These are phyloP conservation scores for Candida railenensis DNA, from an alignment of 805 yeast species.

Conservation along the genomic window DNA sequence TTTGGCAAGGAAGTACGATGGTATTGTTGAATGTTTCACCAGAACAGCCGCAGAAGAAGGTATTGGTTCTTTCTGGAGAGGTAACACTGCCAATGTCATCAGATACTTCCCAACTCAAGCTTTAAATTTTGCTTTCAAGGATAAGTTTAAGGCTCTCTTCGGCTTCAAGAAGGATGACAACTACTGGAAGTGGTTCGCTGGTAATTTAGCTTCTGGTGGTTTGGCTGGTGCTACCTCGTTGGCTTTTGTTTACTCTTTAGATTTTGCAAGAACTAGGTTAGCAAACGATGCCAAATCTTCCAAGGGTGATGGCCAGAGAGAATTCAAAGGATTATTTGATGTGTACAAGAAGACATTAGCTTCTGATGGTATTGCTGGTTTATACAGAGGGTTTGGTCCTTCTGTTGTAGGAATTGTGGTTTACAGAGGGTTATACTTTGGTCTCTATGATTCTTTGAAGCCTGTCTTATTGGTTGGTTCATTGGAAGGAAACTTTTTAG, in stretches of 20 bases:
- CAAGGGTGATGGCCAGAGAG: conserved; percentile 22
- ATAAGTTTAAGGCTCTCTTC: conserved; percentile 26
- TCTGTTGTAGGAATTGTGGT: conserved; percentile 24
- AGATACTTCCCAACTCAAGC: conserved; percentile 29
- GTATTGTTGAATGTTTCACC: conserved; percentile 23
- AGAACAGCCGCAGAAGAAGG: conserved; percentile 27
- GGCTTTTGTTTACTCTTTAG: conserved; percentile 27
- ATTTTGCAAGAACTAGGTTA: conserved; percentile 27
- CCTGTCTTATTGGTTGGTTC: conserved; percentile 26
- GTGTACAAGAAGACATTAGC: conserved; percentile 27
- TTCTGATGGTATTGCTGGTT: conserved; percentile 26
- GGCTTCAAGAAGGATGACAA: conserved; percentile 26
- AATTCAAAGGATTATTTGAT: conserved; percentile 26
- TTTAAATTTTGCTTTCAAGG: conserved; percentile 27
- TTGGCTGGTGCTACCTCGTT: conserved; percentile 27
- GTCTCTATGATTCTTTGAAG: conserved; percentile 26
- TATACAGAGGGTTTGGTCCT: conserved; percentile 27
- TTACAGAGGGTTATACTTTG: conserved; percentile 28
- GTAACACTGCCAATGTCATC: conserved; percentile 27
- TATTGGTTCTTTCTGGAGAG: conserved; percentile 25
- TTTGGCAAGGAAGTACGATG: conserved; percentile 24
- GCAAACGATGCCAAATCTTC: conserved; percentile 27
- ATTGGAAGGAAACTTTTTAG: conserved; percentile 25
- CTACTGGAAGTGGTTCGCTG: conserved; percentile 24
- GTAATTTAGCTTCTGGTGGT: conserved; percentile 29